Conservation (phyloP, 768 basidiomycete species). For the Boletus coccyginus region DNA sequence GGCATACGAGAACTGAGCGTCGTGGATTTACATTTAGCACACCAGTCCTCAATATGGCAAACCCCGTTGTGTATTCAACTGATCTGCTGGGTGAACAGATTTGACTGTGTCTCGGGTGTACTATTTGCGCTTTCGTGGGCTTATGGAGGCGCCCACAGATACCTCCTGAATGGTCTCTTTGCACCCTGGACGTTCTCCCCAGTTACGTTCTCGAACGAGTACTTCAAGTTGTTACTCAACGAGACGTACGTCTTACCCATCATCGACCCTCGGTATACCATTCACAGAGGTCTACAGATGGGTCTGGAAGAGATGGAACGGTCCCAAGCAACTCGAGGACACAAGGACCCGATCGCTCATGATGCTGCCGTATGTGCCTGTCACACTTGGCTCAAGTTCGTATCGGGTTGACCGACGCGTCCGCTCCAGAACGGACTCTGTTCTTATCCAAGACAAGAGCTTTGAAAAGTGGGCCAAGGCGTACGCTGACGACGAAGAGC, state of each 20-base stretch:
- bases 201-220: slow-evolving; percentile 83
- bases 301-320: slow-evolving; percentile 95
- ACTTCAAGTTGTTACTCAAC: slow-evolving; percentile 78
- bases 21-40: too few species aligned
- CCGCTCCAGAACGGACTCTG: slow-evolving; percentile 76
- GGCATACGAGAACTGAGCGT: too few species aligned
- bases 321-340: slow-evolving; percentile 92
- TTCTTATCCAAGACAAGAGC: slow-evolving; percentile 82
- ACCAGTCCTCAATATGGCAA: too few species aligned
- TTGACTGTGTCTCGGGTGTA: too few species aligned
- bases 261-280: background rate
- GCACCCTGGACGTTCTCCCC: slow-evolving; percentile 98
- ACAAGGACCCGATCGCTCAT: slow-evolving; percentile 85
- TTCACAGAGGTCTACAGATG: slow-evolving; percentile 41
- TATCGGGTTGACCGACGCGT: background rate
- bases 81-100: too few species aligned
- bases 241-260: slow-evolving; percentile 57
- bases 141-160: too few species aligned
- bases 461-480: slow-evolving; percentile 88
- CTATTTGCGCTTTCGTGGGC: too few species aligned
- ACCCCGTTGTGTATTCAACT: too few species aligned
- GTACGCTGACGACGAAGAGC: slow-evolving; percentile 80
- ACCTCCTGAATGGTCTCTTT: too few species aligned
- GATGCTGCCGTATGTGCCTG: slow-evolving; percentile 84
- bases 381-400: background rate